These are phyloP conservation scores for Naumovozyma castellii DNA, from an alignment of 805 yeast species.

Conservation along the genomic window DNA sequence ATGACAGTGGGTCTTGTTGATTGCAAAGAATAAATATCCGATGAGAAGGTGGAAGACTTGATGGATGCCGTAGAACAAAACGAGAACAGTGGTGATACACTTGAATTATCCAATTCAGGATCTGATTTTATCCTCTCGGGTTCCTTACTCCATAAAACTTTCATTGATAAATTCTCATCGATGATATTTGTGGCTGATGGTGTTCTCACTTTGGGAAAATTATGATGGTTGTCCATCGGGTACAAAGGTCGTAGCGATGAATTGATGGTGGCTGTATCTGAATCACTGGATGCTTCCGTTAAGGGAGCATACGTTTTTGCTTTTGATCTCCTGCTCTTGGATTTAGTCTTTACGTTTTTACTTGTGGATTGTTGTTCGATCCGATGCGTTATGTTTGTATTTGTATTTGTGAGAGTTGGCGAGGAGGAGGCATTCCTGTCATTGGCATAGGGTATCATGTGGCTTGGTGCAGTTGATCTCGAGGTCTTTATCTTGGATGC, in stretches of 20 bases:
- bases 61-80: slow-evolving; percentile 27
- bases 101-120: slow-evolving; percentile 17
- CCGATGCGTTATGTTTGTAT: too few relatives aligned
- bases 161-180: slow-evolving; percentile 2
- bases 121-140: slow-evolving; percentile 7
- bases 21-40: slow-evolving; percentile 26
- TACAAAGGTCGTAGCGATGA: slow-evolving; percentile 11
- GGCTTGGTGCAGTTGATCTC: too few relatives aligned
- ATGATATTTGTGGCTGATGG: neutral
- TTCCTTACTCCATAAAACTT: slow-evolving; percentile 18
- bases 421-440: too few relatives aligned
- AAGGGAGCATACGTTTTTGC: neutral
- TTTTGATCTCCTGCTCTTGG: too few relatives aligned
- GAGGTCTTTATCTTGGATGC: too few relatives aligned
- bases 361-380: too few relatives aligned
- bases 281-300: neutral
- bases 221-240: neutral
- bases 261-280: slow-evolving; percentile 4
- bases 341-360: too few relatives aligned
- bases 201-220: neutral
- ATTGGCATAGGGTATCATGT: too few relatives aligned
- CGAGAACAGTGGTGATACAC: slow-evolving; percentile 29
- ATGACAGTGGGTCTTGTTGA: slow-evolving; percentile 31
- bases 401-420: neutral
- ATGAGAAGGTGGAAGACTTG: slow-evolving; percentile 31